These are phyloP conservation scores for Phytophthora ohioensis DNA, from an alignment of 352 stramenopile genomes.

Conservation along the genomic window DNA sequence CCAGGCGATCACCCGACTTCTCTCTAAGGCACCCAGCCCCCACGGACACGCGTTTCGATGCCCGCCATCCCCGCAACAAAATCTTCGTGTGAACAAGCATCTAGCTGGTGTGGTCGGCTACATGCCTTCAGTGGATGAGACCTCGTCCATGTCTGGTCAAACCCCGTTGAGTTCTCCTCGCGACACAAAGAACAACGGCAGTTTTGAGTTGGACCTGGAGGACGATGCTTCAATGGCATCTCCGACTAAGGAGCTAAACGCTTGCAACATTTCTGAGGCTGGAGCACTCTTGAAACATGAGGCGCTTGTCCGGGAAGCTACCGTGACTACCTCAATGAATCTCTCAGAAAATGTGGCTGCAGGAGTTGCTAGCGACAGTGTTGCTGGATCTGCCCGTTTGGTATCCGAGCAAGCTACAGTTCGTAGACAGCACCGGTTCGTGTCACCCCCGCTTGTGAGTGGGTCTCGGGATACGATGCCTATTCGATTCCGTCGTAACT, in stretches of 20 bases:
- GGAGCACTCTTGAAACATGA: constrained; percentile 33
- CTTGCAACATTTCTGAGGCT: constrained; percentile 31
- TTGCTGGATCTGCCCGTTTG: constrained; percentile 3
- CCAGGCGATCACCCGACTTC: constrained; percentile 40
- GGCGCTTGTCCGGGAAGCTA: constrained; percentile 37
- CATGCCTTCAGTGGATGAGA: constrained; percentile 82
- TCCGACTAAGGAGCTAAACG: constrained; percentile 27
- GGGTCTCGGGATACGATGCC: constrained; percentile 44
- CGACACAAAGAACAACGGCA: constrained; percentile 30
- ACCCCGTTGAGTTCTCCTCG: constrained; percentile 59
- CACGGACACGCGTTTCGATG: constrained; percentile 38
- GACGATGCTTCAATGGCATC: constrained; percentile 10
- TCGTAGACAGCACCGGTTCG: constrained; percentile 36
- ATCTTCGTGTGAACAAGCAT: constrained; percentile 42
- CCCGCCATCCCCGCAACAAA: constrained; percentile 62
- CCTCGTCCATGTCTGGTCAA: constrained; percentile 55
- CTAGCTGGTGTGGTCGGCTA: constrained; percentile 53
- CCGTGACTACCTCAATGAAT: constrained; percentile 20
- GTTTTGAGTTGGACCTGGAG: constrained; percentile 26
- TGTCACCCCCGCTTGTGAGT: constrained; percentile 68
- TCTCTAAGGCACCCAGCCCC: constrained; percentile 33
- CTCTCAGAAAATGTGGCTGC: background rate
- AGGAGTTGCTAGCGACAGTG: constrained; percentile 4
- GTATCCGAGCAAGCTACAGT: constrained; percentile 7
- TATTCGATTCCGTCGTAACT: constrained; percentile 66